Percentiles rank a stretch among this genome's conserved stretches.
Conservation (phyloP, 2,329 filamentous ascomycete species). For the Hypoxylon sp. region DNA sequence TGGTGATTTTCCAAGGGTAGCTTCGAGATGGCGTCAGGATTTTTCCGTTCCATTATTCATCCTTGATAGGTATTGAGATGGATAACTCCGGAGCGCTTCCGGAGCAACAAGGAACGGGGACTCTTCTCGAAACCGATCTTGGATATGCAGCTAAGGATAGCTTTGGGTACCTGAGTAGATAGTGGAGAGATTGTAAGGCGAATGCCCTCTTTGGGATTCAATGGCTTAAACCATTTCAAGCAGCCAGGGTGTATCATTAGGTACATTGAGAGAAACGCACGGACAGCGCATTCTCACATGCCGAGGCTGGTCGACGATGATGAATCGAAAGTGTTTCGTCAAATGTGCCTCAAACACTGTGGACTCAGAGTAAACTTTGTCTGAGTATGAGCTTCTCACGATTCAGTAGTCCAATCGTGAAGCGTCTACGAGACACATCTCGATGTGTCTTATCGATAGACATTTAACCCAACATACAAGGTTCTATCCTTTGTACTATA, state of each 20-base stretch:
- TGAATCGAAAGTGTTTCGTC: slow-evolving; percentile 35
- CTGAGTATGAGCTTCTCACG: slow-evolving; percentile 3
- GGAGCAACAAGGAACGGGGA: slow-evolving; percentile 3
- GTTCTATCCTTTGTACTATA: slow-evolving; percentile 11
- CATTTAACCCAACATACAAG: neutral
- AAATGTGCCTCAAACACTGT: slow-evolving; percentile 30
- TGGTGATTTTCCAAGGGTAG: slow-evolving; percentile 19
- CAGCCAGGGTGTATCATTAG: slow-evolving; percentile 2
- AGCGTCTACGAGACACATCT: slow-evolving; percentile 1
- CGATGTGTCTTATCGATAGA: neutral
- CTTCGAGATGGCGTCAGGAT: slow-evolving; percentile 31
- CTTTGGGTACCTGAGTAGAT: slow-evolving; percentile 4
- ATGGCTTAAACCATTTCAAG: slow-evolving; percentile 24
- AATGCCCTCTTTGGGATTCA: slow-evolving; percentile 8
- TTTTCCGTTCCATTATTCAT: slow-evolving; percentile 22
- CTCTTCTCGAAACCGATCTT: slow-evolving; percentile 27
- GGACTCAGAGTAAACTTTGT: slow-evolving; percentile 11
- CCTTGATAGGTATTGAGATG: neutral
- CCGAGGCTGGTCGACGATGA: slow-evolving; percentile 30
- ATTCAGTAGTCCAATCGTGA: slow-evolving; percentile 9
- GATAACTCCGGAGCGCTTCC: slow-evolving; percentile 22
- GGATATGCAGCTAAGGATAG: slow-evolving; percentile 23
- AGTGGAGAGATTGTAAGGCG: slow-evolving; percentile 22
- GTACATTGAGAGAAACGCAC: slow-evolving; percentile 24
- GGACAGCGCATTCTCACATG: slow-evolving; percentile 34